Percentiles rank a stretch among this genome's conserved stretches.
These are phyloP conservation scores for Penicillium manginii DNA, from an alignment of 495 filamentous ascomycete species.

Conservation along the genomic window DNA sequence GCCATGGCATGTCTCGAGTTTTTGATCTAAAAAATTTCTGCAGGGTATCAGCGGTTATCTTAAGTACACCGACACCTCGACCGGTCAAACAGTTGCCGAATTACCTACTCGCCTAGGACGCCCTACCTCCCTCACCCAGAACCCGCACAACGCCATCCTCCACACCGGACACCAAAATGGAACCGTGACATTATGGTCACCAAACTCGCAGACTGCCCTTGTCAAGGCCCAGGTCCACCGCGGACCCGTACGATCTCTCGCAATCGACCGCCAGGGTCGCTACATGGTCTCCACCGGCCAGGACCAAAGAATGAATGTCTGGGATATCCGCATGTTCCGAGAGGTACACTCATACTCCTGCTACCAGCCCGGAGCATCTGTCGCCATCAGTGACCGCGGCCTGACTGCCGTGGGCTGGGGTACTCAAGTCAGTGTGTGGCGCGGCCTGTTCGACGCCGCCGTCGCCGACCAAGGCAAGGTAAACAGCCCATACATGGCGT, in stretches of 20 bases:
- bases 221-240: constrained; percentile 94
- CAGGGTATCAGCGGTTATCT: constrained; percentile 81
- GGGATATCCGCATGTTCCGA: constrained; percentile 94
- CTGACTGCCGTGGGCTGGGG: constrained; percentile 92
- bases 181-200: constrained; percentile 93
- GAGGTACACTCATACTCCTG: constrained; percentile 91
- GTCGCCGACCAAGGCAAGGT: constrained; percentile 73
- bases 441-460: constrained; percentile 77
- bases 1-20: constrained; percentile 4
- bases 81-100: constrained; percentile 82
- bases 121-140: constrained; percentile 83
- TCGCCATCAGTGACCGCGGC: constrained; percentile 85
- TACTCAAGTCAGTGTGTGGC: constrained; percentile 86
- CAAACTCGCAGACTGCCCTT: constrained; percentile 80
- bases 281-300: constrained; percentile 97
- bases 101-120: constrained; percentile 80
- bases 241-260: constrained; percentile 86
- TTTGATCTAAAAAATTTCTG: constrained; percentile 1
- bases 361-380: constrained; percentile 77
- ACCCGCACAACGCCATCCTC: constrained; percentile 87
- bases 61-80: constrained; percentile 95
- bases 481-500: constrained; percentile 87
- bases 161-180: constrained; percentile 94
- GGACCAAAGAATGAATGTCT: constrained; percentile 89
- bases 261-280: constrained; percentile 84